phyloP scores from a whole-genome alignment of 2,329 filamentous ascomycete genomes.

The Paecilomyces sp. region DNA sequence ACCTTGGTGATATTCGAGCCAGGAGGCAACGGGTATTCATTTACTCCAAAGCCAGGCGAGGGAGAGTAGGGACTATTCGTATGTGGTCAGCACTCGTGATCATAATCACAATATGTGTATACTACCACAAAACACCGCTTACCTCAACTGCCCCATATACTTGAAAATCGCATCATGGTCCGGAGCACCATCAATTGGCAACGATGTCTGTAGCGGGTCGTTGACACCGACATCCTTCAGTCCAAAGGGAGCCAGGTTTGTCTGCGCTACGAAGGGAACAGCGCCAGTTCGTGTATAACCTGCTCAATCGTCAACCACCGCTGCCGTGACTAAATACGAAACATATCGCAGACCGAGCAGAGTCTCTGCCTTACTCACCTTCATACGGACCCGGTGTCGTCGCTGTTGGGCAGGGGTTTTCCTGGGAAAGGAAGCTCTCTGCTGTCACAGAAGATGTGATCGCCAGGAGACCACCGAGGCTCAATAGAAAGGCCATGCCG shows the following conservation, averaged over 20 bases:
- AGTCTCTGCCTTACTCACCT: neutral
- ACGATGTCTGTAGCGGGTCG: conserved; percentile 61
- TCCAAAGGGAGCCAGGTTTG: conserved; percentile 57
- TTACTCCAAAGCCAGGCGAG: conserved; percentile 62
- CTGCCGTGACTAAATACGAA: neutral
- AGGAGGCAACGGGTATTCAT: conserved; percentile 61
- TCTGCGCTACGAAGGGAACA: conserved; percentile 65
- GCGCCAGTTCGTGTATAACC: conserved; percentile 50
- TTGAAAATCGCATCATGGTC: conserved; percentile 61
- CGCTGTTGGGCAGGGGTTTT: neutral
- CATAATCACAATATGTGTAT: neutral
- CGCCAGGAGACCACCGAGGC: neutral
- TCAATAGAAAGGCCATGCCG: neutral
- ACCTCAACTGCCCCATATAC: conserved; percentile 57
- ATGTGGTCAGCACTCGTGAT: neutral
- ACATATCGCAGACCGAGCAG: neutral
- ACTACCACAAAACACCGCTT: conserved; percentile 5
- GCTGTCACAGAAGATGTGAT: neutral
- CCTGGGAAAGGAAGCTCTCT: neutral
- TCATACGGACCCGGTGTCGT: neutral
- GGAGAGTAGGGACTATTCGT: conserved; percentile 58
- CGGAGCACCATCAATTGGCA: conserved; percentile 55
- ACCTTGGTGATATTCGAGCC: conserved; percentile 64
- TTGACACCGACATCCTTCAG: conserved; percentile 60
- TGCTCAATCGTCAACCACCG: neutral